Base-by-base conservation (phyloP, 805 yeast species). In the Schwanniomyces polymorphus region DNA sequence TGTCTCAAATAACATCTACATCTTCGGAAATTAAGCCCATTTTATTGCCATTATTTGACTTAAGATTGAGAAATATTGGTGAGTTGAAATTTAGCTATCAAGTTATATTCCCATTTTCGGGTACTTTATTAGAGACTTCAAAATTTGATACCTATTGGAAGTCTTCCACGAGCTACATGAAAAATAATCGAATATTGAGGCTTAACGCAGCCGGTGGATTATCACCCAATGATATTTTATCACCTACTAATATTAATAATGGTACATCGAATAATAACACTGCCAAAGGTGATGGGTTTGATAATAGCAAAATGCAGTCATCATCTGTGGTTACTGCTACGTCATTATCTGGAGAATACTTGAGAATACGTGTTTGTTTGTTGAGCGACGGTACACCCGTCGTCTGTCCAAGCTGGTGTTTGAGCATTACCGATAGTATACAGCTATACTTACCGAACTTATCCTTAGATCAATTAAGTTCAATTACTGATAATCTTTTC, bases 71-170 rank as follows among this genome's bases (percentile, higher is more conserved):
- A 56, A 83, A 86, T 47, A 85, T 91, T 49, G 99, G 99, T 11
- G 86, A 85, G 48, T 67, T 92, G 38, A 77, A 78, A 31, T 87
- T 91, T 65, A 80, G 82, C 51, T 90, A 84, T 67, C 91, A 89
- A 58, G 80, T 92, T 2, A 88, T 92, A 43, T 84, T 84, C 63
- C 97, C 99, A n/a, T 94, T 86, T 61, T 75, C 84, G 5, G 97
- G 97, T 6, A 70, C 69, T 0, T 86, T 96, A 4, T 70, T 92
- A 48, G 97, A 91, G 64, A 86, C 95, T 38, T 85, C 96, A 9
- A 89, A 90, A 69, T 91, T 88, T 62, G 97, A 91, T 60, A 92
- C 98, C 0, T 92, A 92, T 67, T 92, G 99, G 99, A 94, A 91
- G 66, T 85, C 76, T 0, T 72, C 96, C 0, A 88, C 97, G 0